phyloP scores from a whole-genome alignment of 1,284 basidiomycete species.

The Bondarzewia mesenterica region DNA sequence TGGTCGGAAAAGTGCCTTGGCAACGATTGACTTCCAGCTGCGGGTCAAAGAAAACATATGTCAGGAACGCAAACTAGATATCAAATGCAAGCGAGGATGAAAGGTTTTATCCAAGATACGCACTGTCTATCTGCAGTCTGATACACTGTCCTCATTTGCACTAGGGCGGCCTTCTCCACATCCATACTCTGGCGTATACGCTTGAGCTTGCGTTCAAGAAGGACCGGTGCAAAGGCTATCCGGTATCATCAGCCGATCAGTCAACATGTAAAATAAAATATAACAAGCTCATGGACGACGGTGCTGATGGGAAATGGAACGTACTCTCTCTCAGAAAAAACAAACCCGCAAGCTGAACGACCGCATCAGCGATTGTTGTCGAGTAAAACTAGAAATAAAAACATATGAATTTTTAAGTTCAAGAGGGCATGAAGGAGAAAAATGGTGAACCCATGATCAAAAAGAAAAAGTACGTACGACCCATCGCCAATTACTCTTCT shows the following conservation, averaged over 20 bases:
- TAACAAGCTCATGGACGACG: neutral
- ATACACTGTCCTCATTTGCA: constrained; percentile 20
- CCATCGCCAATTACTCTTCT: constrained; percentile 31
- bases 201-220: constrained; percentile 37
- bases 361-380: constrained; percentile 28
- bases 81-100: neutral
- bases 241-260: too few species aligned
- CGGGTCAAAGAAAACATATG: constrained; percentile 8
- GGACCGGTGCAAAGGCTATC: constrained; percentile 34
- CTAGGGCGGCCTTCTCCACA: constrained; percentile 19
- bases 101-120: constrained; percentile 25
- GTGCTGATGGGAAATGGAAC: constrained; percentile 3
- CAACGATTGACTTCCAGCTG: constrained; percentile 30
- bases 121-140: constrained; percentile 22
- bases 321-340: constrained; percentile 39
- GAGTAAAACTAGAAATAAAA: constrained; percentile 28
- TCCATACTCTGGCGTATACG: constrained; percentile 31
- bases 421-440: neutral
- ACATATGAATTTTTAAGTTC: too few species aligned
- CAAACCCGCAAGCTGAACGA: constrained; percentile 31
- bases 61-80: too few species aligned
- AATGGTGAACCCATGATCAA: neutral
- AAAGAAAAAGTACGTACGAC: constrained; percentile 18
- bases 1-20: constrained; percentile 33
- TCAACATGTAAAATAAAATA: neutral